Evolutionary conservation across 345 rosid species (phyloP).

Genomic region (Crucihimalaya himalaica): DNA sequence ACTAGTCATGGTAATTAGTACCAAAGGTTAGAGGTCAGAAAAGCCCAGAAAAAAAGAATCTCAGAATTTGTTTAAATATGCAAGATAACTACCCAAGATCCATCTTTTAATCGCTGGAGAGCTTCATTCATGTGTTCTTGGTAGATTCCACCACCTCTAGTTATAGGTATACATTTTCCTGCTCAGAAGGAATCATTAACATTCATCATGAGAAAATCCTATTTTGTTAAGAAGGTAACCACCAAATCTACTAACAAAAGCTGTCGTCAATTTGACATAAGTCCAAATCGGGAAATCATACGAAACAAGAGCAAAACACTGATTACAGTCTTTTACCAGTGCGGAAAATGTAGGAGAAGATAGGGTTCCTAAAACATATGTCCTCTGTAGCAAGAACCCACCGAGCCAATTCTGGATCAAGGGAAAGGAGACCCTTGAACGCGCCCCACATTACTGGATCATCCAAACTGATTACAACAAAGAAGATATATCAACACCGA

Average conservation of each 20-base stretch:
- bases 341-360: constrained; percentile 72
- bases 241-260: not conserved
- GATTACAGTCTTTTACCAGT: constrained; percentile 47
- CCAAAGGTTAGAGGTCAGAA: constrained; percentile 14
- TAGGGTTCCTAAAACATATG: constrained; percentile 71
- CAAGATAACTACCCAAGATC: constrained; percentile 70
- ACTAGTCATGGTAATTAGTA: constrained; percentile 34
- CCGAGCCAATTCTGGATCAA: constrained; percentile 60
- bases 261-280: no score
- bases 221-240: not conserved
- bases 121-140: constrained; percentile 94
- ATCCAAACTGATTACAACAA: constrained; percentile 59
- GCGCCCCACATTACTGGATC: constrained; percentile 93
- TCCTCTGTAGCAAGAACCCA: constrained; percentile 97
- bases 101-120: constrained; percentile 63
- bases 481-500: not conserved
- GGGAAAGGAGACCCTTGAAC: constrained; percentile 71
- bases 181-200: constrained; percentile 30
- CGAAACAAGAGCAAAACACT: not conserved
- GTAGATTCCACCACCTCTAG: constrained; percentile 88
- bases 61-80: not conserved
- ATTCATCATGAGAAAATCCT: not conserved
- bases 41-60: not conserved
- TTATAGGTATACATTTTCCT: constrained; percentile 98
- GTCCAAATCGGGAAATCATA: not conserved